A percentile compares a stretch with the other conserved stretches of the same genome.
These are phyloP conservation scores for Stephania cephalantha DNA, from an alignment of 164 flowering plant species.

Conservation along the genomic window DNA sequence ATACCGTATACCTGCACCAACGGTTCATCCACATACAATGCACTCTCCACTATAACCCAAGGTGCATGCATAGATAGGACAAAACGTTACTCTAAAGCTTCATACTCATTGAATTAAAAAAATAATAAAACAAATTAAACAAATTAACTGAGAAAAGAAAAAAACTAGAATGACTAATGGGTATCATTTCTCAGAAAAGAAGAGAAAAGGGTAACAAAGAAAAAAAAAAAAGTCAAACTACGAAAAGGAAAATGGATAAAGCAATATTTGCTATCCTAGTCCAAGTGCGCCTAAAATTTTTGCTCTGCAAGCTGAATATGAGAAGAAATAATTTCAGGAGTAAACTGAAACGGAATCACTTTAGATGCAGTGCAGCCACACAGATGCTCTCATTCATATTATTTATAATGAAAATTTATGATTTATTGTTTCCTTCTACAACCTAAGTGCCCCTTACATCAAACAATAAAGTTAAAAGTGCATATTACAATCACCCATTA, in stretches of 20 bases:
- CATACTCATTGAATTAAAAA: not conserved
- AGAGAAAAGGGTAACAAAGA: not conserved
- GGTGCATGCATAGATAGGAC: not conserved
- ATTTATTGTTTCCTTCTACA: not conserved
- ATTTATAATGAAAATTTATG: not conserved
- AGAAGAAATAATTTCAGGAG: too few relatives aligned
- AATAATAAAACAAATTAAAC: too few relatives aligned
- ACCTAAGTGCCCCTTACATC: not conserved
- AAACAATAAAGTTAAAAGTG: not conserved
- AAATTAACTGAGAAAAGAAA: not conserved
- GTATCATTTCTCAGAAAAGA: not conserved
- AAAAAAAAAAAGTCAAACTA: too few relatives aligned
- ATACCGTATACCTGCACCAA: too few relatives aligned
- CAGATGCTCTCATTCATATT: not conserved
- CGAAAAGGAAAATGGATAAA: too few relatives aligned
- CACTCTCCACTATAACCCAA: not conserved
- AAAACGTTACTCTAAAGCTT: not conserved
- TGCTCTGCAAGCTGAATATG: too few relatives aligned
- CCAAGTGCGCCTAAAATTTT: too few relatives aligned
- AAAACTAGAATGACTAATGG: not conserved
- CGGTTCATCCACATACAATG: too few relatives aligned
- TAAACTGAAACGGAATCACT: too few relatives aligned
- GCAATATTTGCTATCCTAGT: too few relatives aligned
- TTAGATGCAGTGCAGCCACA: too few relatives aligned
- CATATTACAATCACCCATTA: not conserved